Percentiles rank a stretch among this genome's conserved stretches.
Conservation (phyloP, 108 stramenopile species). For the Pseudonitzschia delicatissima region DNA sequence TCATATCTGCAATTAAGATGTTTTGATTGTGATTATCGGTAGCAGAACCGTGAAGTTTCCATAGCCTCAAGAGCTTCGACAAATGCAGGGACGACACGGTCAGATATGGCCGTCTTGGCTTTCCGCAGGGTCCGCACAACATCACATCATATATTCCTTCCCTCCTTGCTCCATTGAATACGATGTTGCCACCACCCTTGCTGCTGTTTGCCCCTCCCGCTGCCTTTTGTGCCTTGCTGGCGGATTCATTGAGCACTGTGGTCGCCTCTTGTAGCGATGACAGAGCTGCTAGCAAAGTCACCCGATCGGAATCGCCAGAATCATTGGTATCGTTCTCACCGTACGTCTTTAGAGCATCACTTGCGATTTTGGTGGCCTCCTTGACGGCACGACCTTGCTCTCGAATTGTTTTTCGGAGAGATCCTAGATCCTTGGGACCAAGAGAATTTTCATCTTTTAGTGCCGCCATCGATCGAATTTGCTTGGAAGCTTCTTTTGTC, state of each 20-base stretch:
- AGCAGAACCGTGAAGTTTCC: background rate
- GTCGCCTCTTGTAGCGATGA: slow-evolving; percentile 16
- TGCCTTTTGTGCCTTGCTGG: slow-evolving; percentile 10
- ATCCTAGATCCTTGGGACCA: background rate
- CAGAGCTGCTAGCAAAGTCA: background rate
- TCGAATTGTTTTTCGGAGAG: background rate
- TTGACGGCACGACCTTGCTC: background rate
- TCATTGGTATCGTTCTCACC: background rate
- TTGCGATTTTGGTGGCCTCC: background rate
- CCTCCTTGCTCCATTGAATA: slow-evolving; percentile 4
- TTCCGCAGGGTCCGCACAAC: slow-evolving; percentile 7
- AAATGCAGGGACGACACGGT: slow-evolving; percentile 17
- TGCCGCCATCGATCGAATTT: background rate
- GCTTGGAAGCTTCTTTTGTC: background rate
- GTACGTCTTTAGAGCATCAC: background rate
- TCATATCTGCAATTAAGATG: background rate
- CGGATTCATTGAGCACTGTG: slow-evolving; percentile 2
- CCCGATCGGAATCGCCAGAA: background rate
- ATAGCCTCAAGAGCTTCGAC: slow-evolving; percentile 13
- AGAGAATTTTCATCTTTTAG: background rate
- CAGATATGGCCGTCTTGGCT: slow-evolving; percentile 26
- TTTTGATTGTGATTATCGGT: background rate
- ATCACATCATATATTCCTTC: slow-evolving; percentile 22
- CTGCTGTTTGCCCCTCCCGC: background rate
- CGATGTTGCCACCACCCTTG: background rate